Base-by-base conservation (phyloP, 2,329 filamentous ascomycete species). In the Botrytis medusae region DNA sequence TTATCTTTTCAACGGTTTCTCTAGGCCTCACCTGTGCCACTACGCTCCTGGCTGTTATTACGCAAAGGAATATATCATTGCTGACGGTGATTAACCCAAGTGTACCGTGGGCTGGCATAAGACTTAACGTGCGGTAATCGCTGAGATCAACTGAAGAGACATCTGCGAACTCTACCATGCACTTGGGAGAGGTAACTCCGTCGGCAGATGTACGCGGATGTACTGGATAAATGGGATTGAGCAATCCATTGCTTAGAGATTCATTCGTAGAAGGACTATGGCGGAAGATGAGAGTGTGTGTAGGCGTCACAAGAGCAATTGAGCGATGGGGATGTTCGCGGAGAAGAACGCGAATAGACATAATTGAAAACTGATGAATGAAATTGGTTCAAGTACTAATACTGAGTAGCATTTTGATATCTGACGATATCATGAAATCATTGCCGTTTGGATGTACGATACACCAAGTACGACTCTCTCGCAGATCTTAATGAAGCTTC, bases 1-100 rank as follows among this genome's bases (percentile, higher is more conserved):
- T 87, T 78, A 98, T 98, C 82, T 91, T 91, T 83, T 96, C 93
- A 37, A 98, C 91, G 6, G 92, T 95, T 85, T 98, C 95, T 64
- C 93, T 93, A 0, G 94, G 94, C 65, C 94, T 88, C 65, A 98
- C 87, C 1, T 90, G 94, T 25, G 95, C 95, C 9, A 95, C 94
- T 75, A 91, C 90, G 32, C 89, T 87, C 54, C 93, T 92, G 63
- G 90, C 89, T 42, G 93, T 97, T 71, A 98, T 93, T 73, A 98
- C 92, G 75, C 94, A 96, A 25, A 98, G 85, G 81, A 98, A 98
- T 22, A 98, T 91, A 84, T 98, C 94, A 74, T 90, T 87, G 75
- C 91, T 90, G 75, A 97, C 88, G 0, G 94, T 92, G 78, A 98
- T 95, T 75, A 98, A 85, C 2, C 95, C 95, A 63, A 98, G 85